A percentile compares a stretch with the other conserved stretches of the same genome.
Conservation (phyloP, 371 early-diverging fungal genomes). For the Catenaria anguillulae region DNA sequence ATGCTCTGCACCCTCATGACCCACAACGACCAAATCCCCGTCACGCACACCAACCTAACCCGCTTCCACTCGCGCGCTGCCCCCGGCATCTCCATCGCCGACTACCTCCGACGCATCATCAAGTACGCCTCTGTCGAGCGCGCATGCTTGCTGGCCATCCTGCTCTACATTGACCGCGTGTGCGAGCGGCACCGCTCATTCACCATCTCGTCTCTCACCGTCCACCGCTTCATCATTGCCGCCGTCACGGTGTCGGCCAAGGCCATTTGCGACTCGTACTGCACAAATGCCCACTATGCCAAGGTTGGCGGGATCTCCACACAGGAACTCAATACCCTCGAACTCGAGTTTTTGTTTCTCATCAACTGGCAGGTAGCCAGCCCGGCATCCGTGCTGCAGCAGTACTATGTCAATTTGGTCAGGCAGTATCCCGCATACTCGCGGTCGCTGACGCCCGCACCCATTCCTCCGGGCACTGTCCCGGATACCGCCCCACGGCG, state of each 20-base stretch:
- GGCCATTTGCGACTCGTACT: slow-evolving; percentile 67
- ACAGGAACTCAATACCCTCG: slow-evolving; percentile 85
- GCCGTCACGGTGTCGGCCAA: slow-evolving; percentile 81
- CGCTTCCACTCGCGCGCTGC: slow-evolving; percentile 91
- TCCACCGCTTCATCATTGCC: slow-evolving; percentile 87
- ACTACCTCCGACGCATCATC: slow-evolving; percentile 68
- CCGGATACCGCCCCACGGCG: background rate
- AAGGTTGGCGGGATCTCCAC: slow-evolving; percentile 87
- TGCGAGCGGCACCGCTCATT: slow-evolving; percentile 60
- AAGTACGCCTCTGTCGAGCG: slow-evolving; percentile 83
- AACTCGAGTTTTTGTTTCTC: slow-evolving; percentile 72
- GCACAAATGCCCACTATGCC: slow-evolving; percentile 75
- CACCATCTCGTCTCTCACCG: slow-evolving; percentile 81
- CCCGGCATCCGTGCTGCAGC: slow-evolving; percentile 57
- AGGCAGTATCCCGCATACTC: slow-evolving; percentile 30
- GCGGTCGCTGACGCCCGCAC: background rate
- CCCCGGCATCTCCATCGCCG: slow-evolving; percentile 67
- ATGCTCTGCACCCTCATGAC: slow-evolving; percentile 55
- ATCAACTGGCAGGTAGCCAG: slow-evolving; percentile 80
- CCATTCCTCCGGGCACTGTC: background rate
- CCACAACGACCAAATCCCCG: slow-evolving; percentile 78
- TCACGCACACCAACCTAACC: slow-evolving; percentile 63
- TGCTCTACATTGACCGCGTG: slow-evolving; percentile 87
- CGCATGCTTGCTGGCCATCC: slow-evolving; percentile 61
- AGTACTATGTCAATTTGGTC: slow-evolving; percentile 68